phyloP scores from a whole-genome alignment of 73 alveolate species.

The Tetrahymena borealis region DNA sequence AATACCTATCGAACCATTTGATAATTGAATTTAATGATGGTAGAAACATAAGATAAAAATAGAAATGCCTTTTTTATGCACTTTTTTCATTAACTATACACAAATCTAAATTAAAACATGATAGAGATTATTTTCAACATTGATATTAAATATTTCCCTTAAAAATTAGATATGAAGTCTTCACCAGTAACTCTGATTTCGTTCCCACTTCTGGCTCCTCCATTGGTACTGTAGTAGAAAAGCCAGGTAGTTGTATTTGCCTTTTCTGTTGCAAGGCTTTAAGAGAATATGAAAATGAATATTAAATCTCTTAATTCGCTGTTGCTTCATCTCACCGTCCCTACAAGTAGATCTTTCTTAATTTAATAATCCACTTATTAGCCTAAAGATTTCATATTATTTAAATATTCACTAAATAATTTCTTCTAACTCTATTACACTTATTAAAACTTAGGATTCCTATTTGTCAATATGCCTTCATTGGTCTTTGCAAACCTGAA shows the following conservation, averaged over 20 bases:
- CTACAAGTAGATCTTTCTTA: background rate
- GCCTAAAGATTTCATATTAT: background rate
- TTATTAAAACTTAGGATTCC: background rate
- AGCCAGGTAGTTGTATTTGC: background rate
- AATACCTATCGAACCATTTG: no score
- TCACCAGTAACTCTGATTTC: background rate
- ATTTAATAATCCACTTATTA: background rate
- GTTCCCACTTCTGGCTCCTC: background rate
- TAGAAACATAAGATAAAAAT: no score
- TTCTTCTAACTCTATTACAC: background rate
- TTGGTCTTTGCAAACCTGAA: background rate
- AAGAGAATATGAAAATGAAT: background rate
- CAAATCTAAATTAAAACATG: no score
- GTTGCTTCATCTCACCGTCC: background rate
- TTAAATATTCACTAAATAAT: background rate
- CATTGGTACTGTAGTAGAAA: background rate
- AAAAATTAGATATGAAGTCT: background rate
- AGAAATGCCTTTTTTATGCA: no score
- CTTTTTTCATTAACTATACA: no score
- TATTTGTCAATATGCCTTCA: background rate
- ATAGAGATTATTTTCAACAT: no score
- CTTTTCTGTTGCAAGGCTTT: background rate
- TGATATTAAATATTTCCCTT: no score
- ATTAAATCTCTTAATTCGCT: background rate
- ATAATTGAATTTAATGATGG: no score